A percentile compares a stretch with the other conserved stretches of the same genome.
phyloP scores from a whole-genome alignment of 768 basidiomycete genomes.

The Podaxis mareebaensis region DNA sequence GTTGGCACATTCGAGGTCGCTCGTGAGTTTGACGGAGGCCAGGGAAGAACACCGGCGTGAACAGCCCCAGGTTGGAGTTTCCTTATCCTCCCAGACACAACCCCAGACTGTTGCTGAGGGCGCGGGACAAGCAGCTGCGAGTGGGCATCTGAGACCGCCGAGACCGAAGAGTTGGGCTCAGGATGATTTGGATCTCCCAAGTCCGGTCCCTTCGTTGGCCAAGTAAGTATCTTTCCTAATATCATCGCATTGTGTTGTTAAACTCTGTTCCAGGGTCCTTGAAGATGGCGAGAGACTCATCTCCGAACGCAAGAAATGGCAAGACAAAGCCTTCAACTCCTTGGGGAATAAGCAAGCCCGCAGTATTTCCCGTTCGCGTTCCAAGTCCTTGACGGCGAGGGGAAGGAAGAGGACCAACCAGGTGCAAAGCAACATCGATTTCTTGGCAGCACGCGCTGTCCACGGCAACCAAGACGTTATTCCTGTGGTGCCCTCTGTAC shows the following conservation, averaged over 20 bases:
- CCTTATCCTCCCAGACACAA: constrained; percentile 13
- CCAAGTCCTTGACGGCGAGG: constrained; percentile 53
- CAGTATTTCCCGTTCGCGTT: constrained; percentile 60
- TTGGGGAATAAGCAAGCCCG: constrained; percentile 67
- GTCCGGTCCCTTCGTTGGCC: constrained; percentile 59
- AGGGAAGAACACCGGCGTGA: constrained; percentile 9
- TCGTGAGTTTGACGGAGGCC: constrained; percentile 34
- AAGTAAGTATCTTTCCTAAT: constrained; percentile 33
- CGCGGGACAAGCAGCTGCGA: constrained; percentile 14
- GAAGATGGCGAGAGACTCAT: constrained; percentile 62
- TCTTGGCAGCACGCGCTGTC: constrained; percentile 64
- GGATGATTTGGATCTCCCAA: constrained; percentile 59
- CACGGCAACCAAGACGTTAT: constrained; percentile 64
- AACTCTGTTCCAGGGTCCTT: constrained; percentile 52
- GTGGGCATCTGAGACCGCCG: constrained; percentile 22
- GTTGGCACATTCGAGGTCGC: constrained; percentile 48
- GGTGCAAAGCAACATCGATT: constrained; percentile 47
- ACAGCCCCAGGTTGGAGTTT: neutral
- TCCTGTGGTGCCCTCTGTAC: constrained; percentile 34
- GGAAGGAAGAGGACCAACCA: constrained; percentile 27
- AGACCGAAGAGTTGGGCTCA: constrained; percentile 62
- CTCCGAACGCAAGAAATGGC: constrained; percentile 68
- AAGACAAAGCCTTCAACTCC: constrained; percentile 58
- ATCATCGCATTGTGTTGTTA: constrained; percentile 8
- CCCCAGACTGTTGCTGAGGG: neutral